phyloP scores from a whole-genome alignment of 257 asterid genomes.

The Coffea eugenioides region DNA sequence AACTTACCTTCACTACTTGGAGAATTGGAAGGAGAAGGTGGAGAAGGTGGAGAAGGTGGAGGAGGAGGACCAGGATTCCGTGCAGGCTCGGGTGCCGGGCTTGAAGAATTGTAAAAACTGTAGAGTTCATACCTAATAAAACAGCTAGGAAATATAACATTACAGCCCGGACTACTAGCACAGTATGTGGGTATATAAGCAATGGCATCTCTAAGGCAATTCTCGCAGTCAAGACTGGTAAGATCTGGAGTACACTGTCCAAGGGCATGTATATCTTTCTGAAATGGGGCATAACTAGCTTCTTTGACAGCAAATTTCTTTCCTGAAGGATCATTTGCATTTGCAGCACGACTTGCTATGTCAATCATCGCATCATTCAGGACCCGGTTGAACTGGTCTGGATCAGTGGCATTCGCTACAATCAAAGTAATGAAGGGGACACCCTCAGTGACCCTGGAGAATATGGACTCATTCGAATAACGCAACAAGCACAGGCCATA shows the following conservation, averaged over 20 bases:
- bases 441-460: background rate
- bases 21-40: background rate
- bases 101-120: background rate
- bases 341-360: background rate
- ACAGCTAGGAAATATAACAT: conserved; percentile 20
- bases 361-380: background rate
- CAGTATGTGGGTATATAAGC: too few species aligned
- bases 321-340: background rate
- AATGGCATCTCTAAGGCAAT: too few species aligned
- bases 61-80: background rate
- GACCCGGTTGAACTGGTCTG: background rate
- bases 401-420: background rate
- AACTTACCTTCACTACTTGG: background rate
- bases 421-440: background rate
- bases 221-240: too few species aligned
- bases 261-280: background rate
- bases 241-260: conserved; percentile 29
- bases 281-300: background rate
- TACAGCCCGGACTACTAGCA: background rate
- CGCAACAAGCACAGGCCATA: too few species aligned
- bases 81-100: background rate
- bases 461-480: background rate
- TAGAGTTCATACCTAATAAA: conserved; percentile 18
- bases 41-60: background rate
- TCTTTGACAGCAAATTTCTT: conserved; percentile 15